Evolutionary conservation across 2,329 filamentous ascomycete species (phyloP).

Genomic region (Arthroderma sp.): DNA sequence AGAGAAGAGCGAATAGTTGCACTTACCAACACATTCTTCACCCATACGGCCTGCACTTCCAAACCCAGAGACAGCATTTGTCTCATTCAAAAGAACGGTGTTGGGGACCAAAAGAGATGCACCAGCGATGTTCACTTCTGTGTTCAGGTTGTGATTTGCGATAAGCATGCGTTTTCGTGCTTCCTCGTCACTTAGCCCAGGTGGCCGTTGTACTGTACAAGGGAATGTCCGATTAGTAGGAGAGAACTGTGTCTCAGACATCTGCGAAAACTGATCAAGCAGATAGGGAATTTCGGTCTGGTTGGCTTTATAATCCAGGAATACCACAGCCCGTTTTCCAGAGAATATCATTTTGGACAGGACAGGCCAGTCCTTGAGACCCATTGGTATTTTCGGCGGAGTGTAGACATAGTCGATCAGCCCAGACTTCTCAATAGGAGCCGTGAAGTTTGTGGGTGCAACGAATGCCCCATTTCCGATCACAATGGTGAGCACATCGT

Average conservation of each 20-base stretch:
- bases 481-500: conserved; percentile 77
- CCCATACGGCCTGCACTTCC: conserved; percentile 55
- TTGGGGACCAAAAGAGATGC: conserved; percentile 57
- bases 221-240: conserved; percentile 57
- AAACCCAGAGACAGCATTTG: conserved; percentile 52
- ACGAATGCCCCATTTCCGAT: conserved; percentile 73
- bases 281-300: conserved; percentile 69
- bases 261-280: conserved; percentile 72
- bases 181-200: conserved; percentile 42
- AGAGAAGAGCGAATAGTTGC: background rate
- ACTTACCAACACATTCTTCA: conserved; percentile 46
- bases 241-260: conserved; percentile 87
- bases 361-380: conserved; percentile 67
- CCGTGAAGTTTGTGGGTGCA: conserved; percentile 49
- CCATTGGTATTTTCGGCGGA: conserved; percentile 58
- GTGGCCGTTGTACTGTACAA: conserved; percentile 65
- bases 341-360: conserved; percentile 60
- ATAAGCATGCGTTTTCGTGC: conserved; percentile 58
- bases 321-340: conserved; percentile 60
- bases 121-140: conserved; percentile 55
- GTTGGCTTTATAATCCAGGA: conserved; percentile 76
- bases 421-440: conserved; percentile 57
- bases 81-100: conserved; percentile 54
- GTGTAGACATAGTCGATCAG: conserved; percentile 61
- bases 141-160: conserved; percentile 84